Conservation (phyloP, 768 basidiomycete genomes). For the Russula sp. region DNA sequence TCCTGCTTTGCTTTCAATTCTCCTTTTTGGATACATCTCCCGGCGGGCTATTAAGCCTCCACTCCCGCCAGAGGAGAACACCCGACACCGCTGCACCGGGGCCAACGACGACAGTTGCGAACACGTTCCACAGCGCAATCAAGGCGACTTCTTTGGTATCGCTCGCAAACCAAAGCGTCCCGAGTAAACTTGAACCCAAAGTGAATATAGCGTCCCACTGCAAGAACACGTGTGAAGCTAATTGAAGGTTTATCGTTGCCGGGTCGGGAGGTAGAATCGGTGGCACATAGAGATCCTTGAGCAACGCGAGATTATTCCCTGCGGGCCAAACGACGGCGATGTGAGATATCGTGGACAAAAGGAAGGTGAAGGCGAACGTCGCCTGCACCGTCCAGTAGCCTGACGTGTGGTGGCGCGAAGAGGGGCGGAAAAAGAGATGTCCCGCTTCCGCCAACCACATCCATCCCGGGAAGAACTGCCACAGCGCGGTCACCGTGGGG, state of each 20-base stretch:
- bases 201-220: slow-evolving; percentile 20
- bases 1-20: background rate
- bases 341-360: slow-evolving; percentile 14
- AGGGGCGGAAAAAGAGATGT: slow-evolving; percentile 22
- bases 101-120: slow-evolving; percentile 11
- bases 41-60: slow-evolving; percentile 9
- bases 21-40: background rate
- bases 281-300: slow-evolving; percentile 16
- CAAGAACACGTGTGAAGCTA: slow-evolving; percentile 10
- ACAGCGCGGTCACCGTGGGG: slow-evolving; percentile 18
- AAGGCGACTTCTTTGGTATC: background rate
- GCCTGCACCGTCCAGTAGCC: slow-evolving; percentile 21
- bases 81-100: slow-evolving; percentile 22
- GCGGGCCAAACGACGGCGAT: slow-evolving; percentile 2
- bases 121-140: slow-evolving; percentile 13
- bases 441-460: slow-evolving; percentile 11
- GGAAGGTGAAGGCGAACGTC: slow-evolving; percentile 19
- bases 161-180: slow-evolving; percentile 19
- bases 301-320: background rate
- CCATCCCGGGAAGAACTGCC: slow-evolving; percentile 20
- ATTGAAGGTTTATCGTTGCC: slow-evolving; percentile 1
- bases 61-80: slow-evolving; percentile 19
- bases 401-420: slow-evolving; percentile 12
- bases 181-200: slow-evolving; percentile 12
- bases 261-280: slow-evolving; percentile 3